Evolutionary conservation across 768 basidiomycete species (phyloP), one percentile per base, ranked within the genome.

Genomic region (Boletus vinaceobasis): DNA sequence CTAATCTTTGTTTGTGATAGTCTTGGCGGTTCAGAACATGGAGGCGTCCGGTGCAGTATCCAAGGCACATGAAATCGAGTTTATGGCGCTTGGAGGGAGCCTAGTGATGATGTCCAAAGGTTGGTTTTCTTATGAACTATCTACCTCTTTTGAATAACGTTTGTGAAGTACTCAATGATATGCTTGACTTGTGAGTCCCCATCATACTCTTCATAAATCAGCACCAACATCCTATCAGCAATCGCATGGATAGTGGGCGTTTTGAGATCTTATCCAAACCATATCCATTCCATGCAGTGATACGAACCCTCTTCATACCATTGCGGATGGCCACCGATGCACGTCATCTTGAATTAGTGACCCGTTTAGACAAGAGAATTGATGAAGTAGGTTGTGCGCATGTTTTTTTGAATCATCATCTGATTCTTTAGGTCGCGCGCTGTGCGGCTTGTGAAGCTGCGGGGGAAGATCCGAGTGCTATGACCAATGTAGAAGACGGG

Each of bases 11-110:
- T 47, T 43, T 32, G 45, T 55, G 48, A 11, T 48, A 76, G 74
- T 94, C 14, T 76, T 96, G 46, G 92, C 94, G 1, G 88, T 95
- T 17, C 94, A 97, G 73, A 96, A 98, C 65, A 86, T 96, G 81
- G 86, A 89, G 57, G 91, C 90, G 1, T 83, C 84, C 1, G 83
- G 87, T 8, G 80, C 82, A 1, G 80, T 96, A 43, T 78, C 80
- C 2, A 84, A 82, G 59, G 83, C 86, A 36, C 87, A 93, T 64
- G 85, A 88, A 57, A 84, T 95, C 53, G 93, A 97, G 74, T 93
- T 94, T 65, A 85, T 84, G 63, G 94, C 90, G 7, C 77, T 94
- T 17, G 84, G 85, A 61, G 88, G 88, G 2, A 88, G 86, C 63
- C 71, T 94, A 47, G 85, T 82, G 53, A 90, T 91, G 87, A 94